Percentiles rank a stretch among this genome's conserved stretches.
These are phyloP conservation scores for Parietaria judaica DNA, from an alignment of 306 rosid species.

Conservation along the genomic window DNA sequence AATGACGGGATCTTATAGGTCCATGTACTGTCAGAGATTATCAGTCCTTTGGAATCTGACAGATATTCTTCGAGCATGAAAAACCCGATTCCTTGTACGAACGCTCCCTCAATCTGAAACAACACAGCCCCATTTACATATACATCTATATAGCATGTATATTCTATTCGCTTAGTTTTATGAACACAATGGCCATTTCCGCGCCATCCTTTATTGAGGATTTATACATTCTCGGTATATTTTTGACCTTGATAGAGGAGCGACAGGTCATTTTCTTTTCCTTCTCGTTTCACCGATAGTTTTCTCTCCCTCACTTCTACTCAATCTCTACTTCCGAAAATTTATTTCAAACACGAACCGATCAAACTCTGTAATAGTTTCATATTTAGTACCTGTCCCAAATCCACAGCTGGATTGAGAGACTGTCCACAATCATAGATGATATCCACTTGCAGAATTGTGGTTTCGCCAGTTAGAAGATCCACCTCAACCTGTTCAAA, in stretches of 20 bases:
- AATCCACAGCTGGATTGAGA: slow-evolving; percentile 96
- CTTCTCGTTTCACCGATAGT: no score
- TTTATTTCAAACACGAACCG: no score
- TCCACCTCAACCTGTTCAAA: slow-evolving; percentile 71
- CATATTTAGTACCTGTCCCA: slow-evolving; percentile 63
- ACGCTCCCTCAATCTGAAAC: slow-evolving; percentile 93
- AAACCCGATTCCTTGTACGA: slow-evolving; percentile 87
- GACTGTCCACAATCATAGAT: slow-evolving; percentile 91
- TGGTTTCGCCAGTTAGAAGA: slow-evolving; percentile 77
- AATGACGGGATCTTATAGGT: slow-evolving; percentile 77
- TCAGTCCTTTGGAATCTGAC: slow-evolving; percentile 54
- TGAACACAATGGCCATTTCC: no score
- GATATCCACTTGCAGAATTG: slow-evolving; percentile 62
- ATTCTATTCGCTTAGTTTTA: no score
- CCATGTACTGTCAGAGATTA: slow-evolving; percentile 74
- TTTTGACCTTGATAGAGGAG: no score
- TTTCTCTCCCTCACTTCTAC: no score
- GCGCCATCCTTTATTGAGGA: no score
- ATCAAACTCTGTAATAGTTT: no score
- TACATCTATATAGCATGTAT: background rate
- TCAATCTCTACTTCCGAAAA: no score
- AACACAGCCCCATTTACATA: slow-evolving; percentile 7
- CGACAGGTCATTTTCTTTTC: no score
- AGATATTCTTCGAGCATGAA: slow-evolving; percentile 79
- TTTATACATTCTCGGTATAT: no score